Percentiles rank a stretch among this genome's conserved stretches.
Conservation (phyloP, 768 basidiomycete species). For the Kwoniella botswanensis region DNA sequence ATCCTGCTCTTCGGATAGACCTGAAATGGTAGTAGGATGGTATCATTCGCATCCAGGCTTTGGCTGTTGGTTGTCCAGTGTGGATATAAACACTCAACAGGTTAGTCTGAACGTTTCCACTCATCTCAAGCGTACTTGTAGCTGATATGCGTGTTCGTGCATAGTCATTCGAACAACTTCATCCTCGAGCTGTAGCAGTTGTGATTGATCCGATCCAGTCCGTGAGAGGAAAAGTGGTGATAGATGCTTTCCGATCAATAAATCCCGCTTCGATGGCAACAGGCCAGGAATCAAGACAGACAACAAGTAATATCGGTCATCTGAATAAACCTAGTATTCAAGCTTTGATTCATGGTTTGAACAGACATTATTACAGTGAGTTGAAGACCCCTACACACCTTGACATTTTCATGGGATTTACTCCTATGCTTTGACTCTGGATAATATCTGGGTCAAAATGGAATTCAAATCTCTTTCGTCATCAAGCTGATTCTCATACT, state of each 20-base stretch:
- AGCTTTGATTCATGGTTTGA: conserved; percentile 94
- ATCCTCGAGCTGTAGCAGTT: conserved; percentile 91
- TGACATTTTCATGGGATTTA: no score
- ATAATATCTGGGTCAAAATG: no score
- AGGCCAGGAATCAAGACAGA: conserved; percentile 94
- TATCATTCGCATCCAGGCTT: conserved; percentile 99
- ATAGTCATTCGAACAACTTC: conserved; percentile 94
- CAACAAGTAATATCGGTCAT: conserved; percentile 97
- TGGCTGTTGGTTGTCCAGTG: conserved; percentile 98
- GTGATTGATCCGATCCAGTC: conserved; percentile 99
- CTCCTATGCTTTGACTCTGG: no score
- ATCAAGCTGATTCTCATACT: no score
- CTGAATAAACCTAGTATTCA: conserved; percentile 99
- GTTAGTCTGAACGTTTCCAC: conserved; percentile 60
- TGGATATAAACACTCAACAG: conserved; percentile 99
- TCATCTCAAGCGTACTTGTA: not conserved
- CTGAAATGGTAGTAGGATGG: conserved; percentile 99
- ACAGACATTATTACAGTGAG: conserved; percentile 86
- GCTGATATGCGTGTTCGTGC: conserved; percentile 5
- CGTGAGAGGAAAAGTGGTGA: conserved; percentile 87
- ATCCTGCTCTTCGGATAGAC: conserved; percentile 62
- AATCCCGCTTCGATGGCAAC: conserved; percentile 85
- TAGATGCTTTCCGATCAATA: conserved; percentile 98
- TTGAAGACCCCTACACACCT: not conserved
- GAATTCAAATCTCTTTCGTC: no score